Evolutionary conservation across 202 grass and related monocot species (phyloP), one percentile per base, ranked within the genome.

Genomic region (Saccharum hybrid): DNA sequence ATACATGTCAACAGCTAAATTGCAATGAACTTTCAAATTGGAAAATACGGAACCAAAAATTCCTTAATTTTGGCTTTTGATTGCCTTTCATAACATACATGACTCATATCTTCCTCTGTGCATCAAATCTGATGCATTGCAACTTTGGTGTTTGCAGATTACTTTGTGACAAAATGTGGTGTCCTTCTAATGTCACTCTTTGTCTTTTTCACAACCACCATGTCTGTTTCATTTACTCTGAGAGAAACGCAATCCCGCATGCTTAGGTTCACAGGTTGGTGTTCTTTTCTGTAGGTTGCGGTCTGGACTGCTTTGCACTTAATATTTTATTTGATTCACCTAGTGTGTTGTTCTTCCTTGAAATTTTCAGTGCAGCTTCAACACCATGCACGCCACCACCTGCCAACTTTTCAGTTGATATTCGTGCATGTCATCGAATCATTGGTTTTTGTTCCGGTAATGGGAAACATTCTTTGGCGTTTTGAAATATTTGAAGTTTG

Each of bases 111-210:
- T 63, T 56, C 26, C 42, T 85, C 41, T 79, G 10, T 67, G 34
- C 71, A 59, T 90, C 8, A 49, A 64, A 56, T 82, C 73, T 79
- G 31, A 90, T 78, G 13, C 69, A 66, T 39, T 66, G 14, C 61
- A 62, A 71, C 12, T 81, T 88, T 75, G 60, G 57, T 79, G 37
- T 74, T 83, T 87, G 74, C 91, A 99, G 96, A 99, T 78, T 99
- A 99, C 72, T 96, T 99, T 83, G 93, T 96, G 78, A 96, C 91
- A 2, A 99, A 99, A 85, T 94, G 96, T 51, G 93, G 96, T 40
- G 96, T 99, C 48, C 96, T 99, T 87, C 90, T 99, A 76, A 96
- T 99, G 96, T 99, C 96, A 37, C 89, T 99, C 59, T 99, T 99
- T 96, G 96, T 99, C 68, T 99, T 99, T 85, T 96, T 99, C 84